A percentile compares a stretch with the other conserved stretches of the same genome.
Conservation (phyloP, 2,329 filamentous ascomycete genomes). For the Talaromyces albobiverticillius region DNA sequence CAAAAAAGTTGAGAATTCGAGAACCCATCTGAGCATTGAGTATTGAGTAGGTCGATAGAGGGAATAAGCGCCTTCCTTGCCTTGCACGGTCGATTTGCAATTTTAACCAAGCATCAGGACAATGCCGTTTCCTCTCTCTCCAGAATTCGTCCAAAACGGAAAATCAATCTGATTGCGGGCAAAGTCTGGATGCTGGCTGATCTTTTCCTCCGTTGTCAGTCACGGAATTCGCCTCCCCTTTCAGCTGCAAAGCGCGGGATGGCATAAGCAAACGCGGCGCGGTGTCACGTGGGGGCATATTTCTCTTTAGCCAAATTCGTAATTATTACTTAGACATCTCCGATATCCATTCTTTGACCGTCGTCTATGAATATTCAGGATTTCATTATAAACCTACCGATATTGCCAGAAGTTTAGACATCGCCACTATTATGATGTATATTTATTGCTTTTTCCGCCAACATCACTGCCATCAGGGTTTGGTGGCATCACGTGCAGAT, state of each 20-base stretch:
- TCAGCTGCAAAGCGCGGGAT: neutral
- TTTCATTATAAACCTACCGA: too few species aligned
- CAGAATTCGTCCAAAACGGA: neutral
- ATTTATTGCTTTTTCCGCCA: too few species aligned
- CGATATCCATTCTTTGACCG: too few species aligned
- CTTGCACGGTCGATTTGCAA: neutral
- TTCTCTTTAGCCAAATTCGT: neutral
- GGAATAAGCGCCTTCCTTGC: too few species aligned
- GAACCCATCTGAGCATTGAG: constrained; percentile 4
- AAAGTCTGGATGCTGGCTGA: neutral
- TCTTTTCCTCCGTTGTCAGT: neutral
- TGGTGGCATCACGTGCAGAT: neutral
- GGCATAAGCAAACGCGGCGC: neutral
- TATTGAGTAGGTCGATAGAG: too few species aligned
- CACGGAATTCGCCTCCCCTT: neutral
- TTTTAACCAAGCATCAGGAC: too few species aligned
- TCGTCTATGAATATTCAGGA: too few species aligned
- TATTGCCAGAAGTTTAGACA: too few species aligned
- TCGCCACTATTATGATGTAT: too few species aligned
- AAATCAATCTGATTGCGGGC: neutral
- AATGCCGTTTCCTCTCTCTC: too few species aligned
- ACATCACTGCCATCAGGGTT: neutral
- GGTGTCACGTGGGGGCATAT: neutral
- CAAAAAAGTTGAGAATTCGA: constrained; percentile 7
- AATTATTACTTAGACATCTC: neutral